Percentiles rank a stretch among this genome's conserved stretches.
phyloP scores from a whole-genome alignment of 176 grass and related monocot genomes.

The Sorghum bicolor region DNA sequence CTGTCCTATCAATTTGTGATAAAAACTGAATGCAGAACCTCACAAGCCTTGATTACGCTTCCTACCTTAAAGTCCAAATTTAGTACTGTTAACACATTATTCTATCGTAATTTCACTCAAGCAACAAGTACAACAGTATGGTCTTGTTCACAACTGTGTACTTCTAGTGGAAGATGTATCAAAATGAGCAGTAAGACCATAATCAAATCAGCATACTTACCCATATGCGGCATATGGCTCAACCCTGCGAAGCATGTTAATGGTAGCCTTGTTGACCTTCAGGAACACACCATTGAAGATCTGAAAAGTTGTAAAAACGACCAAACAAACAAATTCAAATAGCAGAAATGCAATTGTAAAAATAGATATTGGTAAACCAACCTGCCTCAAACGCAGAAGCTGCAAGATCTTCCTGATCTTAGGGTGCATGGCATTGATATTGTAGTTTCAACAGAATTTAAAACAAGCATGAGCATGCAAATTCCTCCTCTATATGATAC shows the following conservation, averaged over 20 bases:
- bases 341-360: neutral
- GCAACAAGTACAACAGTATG: no score
- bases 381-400: slow-evolving; percentile 87
- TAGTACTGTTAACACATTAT: neutral
- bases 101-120: no score
- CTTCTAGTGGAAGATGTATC: neutral
- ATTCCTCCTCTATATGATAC: neutral
- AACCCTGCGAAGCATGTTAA: slow-evolving; percentile 90
- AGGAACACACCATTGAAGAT: slow-evolving; percentile 93
- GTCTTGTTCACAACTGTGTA: no score
- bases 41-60: no score
- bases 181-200: neutral
- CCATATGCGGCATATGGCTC: slow-evolving; percentile 97
- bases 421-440: slow-evolving; percentile 97
- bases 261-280: slow-evolving; percentile 96
- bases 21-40: fast-evolving
- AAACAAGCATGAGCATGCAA: neutral
- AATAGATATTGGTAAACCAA: neutral
- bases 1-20: no score
- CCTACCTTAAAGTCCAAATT: no score
- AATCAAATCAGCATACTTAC: slow-evolving; percentile 28
- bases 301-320: slow-evolving; percentile 39
- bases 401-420: slow-evolving; percentile 94
- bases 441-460: slow-evolving; percentile 28
- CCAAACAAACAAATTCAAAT: neutral